phyloP scores from a whole-genome alignment of 2,329 filamentous ascomycete genomes.

The Didymella segeticola region DNA sequence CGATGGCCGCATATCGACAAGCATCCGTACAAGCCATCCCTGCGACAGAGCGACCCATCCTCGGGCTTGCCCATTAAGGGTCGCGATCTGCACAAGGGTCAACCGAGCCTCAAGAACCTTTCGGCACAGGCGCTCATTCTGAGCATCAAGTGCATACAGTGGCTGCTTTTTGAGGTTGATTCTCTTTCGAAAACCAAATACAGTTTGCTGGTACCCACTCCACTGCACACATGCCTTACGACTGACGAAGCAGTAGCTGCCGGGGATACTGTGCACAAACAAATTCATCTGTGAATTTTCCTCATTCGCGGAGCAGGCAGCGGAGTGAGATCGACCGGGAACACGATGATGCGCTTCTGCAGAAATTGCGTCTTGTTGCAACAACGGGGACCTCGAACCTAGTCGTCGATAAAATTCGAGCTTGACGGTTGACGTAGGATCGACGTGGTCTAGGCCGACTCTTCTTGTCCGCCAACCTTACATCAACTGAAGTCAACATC shows the following conservation, averaged over 20 bases:
- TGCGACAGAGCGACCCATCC: neutral
- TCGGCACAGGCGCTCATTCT: neutral
- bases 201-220: neutral
- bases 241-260: neutral
- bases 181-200: neutral
- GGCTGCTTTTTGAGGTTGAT: neutral
- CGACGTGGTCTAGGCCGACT: neutral
- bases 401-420: neutral
- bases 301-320: too few species aligned
- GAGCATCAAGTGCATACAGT: neutral
- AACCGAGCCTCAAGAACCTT: neutral
- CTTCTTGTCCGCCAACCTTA: neutral
- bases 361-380: neutral
- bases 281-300: too few species aligned
- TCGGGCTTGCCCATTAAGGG: neutral
- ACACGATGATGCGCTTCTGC: neutral
- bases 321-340: neutral
- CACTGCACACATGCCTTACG: neutral
- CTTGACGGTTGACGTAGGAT: slow-evolving; percentile 3
- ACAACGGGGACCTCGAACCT: neutral
- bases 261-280: too few species aligned
- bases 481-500: neutral
- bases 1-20: neutral
- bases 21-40: neutral
- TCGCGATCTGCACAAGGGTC: slow-evolving; percentile 9